phyloP scores from a whole-genome alignment of 495 filamentous ascomycete species.

The Penicillium goetzii region DNA sequence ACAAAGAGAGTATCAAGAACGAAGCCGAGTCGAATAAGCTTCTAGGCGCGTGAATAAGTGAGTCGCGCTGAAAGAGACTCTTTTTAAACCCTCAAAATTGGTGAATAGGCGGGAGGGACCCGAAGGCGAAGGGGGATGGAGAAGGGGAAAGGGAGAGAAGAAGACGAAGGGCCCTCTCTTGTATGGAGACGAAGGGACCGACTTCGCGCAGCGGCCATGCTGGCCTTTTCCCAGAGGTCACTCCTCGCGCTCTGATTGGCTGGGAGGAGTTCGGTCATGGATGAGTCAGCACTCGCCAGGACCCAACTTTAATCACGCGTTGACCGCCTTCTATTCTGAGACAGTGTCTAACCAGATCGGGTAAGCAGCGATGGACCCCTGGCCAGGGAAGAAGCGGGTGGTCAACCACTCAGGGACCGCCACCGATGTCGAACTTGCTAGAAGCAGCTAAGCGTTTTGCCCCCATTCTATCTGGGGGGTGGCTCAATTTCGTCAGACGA shows the following conservation, averaged over 20 bases:
- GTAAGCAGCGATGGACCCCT: conserved; percentile 13
- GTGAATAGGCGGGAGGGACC: conserved; percentile 24
- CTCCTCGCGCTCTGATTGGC: conserved; percentile 49
- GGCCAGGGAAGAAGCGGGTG: not conserved
- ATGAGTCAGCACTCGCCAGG: conserved; percentile 32
- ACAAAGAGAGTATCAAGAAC: conserved; percentile 8
- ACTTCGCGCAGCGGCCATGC: conserved; percentile 45
- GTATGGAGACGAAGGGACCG: conserved; percentile 30
- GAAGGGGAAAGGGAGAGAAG: conserved; percentile 25
- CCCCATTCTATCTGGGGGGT: conserved; percentile 13
- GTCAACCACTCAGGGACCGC: conserved; percentile 23
- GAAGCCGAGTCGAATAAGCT: conserved; percentile 19
- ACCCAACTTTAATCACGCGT: not conserved
- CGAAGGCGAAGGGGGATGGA: conserved; percentile 29
- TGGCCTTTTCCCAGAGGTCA: conserved; percentile 55
- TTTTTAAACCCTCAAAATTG: conserved; percentile 25
- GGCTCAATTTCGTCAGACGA: not conserved
- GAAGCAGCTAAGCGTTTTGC: conserved; percentile 28
- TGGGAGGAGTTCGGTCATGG: conserved; percentile 3
- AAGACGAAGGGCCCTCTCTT: conserved; percentile 30
- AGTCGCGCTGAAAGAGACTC: conserved; percentile 25
- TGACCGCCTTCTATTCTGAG: conserved; percentile 37
- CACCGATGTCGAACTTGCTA: conserved; percentile 39
- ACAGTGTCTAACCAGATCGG: conserved; percentile 9
- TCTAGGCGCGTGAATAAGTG: conserved; percentile 14